These are phyloP conservation scores for Wakefieldia striispora DNA, from an alignment of 768 basidiomycete species.

Conservation along the genomic window DNA sequence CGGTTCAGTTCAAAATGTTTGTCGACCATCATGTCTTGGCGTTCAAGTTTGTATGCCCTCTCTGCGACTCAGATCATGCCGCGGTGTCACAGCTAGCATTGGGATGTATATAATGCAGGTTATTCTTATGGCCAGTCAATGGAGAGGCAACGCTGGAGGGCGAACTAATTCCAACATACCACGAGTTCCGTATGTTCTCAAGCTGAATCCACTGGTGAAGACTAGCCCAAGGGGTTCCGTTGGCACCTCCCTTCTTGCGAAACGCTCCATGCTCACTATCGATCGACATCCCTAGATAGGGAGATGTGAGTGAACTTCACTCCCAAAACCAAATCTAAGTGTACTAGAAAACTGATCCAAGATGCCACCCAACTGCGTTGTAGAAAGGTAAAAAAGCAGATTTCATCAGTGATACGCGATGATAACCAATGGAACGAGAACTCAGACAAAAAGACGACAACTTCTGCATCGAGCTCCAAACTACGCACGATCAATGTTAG, in stretches of 20 bases:
- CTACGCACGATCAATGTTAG: background rate
- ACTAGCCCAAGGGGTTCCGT: background rate
- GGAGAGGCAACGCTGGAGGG: no score
- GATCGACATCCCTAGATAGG: slow-evolving; percentile 22
- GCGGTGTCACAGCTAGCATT: no score
- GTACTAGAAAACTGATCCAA: slow-evolving; percentile 13
- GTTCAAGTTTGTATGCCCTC: no score
- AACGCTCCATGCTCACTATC: slow-evolving; percentile 25
- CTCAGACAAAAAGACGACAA: slow-evolving; percentile 7
- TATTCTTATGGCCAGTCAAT: no score
- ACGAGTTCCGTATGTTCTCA: background rate
- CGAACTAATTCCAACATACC: no score
- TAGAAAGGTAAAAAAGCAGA: background rate
- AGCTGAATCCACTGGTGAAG: slow-evolving; percentile 12
- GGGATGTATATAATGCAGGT: no score
- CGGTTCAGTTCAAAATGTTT: no score
- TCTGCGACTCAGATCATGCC: no score
- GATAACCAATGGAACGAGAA: background rate
- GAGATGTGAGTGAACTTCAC: background rate
- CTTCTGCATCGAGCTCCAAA: background rate
- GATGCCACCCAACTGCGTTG: slow-evolving; percentile 13
- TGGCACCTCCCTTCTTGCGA: slow-evolving; percentile 5
- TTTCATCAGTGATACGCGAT: slow-evolving; percentile 1
- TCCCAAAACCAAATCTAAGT: background rate
- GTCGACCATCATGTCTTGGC: no score